Evolutionary conservation across 176 grass and related monocot species (phyloP), one percentile per base, ranked within the genome.

Genomic region (Cenchrus purpureus): DNA sequence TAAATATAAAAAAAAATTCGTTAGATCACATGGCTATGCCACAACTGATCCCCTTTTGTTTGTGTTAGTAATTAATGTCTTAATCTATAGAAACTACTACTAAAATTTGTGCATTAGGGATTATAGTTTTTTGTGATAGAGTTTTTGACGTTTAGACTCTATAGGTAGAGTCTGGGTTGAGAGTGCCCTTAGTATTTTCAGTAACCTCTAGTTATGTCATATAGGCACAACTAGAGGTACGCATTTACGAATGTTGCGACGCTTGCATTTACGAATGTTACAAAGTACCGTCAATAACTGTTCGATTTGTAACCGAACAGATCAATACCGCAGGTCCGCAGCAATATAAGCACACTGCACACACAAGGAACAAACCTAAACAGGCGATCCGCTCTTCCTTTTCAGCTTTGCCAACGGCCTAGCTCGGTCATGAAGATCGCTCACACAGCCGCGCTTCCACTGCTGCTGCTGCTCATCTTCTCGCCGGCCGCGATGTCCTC

Each of bases 401-500:
- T 40, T 49, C 32, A 46, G 34, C 19, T 31, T 7, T 49, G 48
- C 1, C 25, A 64, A 51, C 6, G 19, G 44, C 44, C 28, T 10
- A 65, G 14, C 10, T 6, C 15, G 17, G 59, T 34, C 20, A 87
- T 90, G 84, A 69, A 29, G 68, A 83, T 67, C 59, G 49, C 79
- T 19, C 11, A 44, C 58, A 44, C 49, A 10, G 42, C 48, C 57
- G 7, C 50, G 58, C 66, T 90, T 0, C 31, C 71, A 52, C 25
- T 75, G 8, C 66, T 90, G 1, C 42, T 86, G 1, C 50, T 82
- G 0, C 44, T 78, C 57, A 12, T 74, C 5, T 44, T 46, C 80
- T 72, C 80, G 4, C 81, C 65, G 11, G 22, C 64, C 6, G 29
- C 79, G 28, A 65, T 70, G 57, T 53, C 78, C 4, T 52, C 84